Evolutionary conservation across 2,329 filamentous ascomycete genomes (phyloP), one percentile per base, ranked within the genome.

Genomic region (Penicillium sp.): DNA sequence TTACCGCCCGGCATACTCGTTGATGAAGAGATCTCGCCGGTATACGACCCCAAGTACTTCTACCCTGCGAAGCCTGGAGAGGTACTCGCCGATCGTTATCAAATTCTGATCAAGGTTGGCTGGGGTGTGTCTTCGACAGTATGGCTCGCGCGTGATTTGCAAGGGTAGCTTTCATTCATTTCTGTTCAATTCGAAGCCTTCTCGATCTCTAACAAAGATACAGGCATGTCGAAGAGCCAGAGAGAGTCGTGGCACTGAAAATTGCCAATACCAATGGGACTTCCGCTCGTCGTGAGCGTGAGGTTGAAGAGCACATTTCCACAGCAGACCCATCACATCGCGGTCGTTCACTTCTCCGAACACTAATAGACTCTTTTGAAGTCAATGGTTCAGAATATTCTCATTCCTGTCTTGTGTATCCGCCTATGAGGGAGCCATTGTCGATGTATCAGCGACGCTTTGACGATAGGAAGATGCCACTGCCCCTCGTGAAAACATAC

Each of bases 361-460:
- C 60, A 49, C 57, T 62, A 35, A 34, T 66, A 43, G 65, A 70
- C 44, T 63, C 52, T 23, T 71, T 71, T 49, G 53, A 64, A 47
- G 44, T 69, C 38, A 47, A 55, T 37, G 51, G 58, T 7, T 58
- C 58, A 45, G 45, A 64, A 50, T 62, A 66, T 38, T 56, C 56
- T 40, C 51, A 72, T 55, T 47, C 54, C 6, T 71, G 68, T 55
- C 64, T 72, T 51, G 66, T 68, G 7, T 70, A 68, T 55, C 57
- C 62, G 23, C 65, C 68, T 34, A 59, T 72, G 55, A 68, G 67
- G 39, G 67, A 71, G 55, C 58, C 66, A 31, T 57, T 72, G 10
- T 68, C 61, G 40, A 55, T 66, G 31, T 68, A 65, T 52, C 60
- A 64, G 53, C 47, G 50, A 42, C 63, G 63, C 46, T 69, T 66